Percentiles rank a stretch among this genome's conserved stretches.
These are phyloP conservation scores for Aspergillus fumigatus DNA, from an alignment of 2,329 filamentous ascomycete species.

Conservation along the genomic window DNA sequence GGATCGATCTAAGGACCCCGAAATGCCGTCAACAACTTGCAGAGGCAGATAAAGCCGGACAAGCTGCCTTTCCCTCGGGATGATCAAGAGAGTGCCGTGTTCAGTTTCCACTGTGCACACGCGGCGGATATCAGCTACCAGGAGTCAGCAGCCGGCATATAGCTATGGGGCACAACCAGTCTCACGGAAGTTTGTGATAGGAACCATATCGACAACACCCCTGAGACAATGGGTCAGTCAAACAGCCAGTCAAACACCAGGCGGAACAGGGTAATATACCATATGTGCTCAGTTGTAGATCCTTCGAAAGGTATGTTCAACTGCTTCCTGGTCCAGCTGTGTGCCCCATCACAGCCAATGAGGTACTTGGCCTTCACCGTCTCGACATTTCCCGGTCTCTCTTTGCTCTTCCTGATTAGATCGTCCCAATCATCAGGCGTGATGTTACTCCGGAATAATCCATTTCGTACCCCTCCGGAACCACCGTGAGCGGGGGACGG, in stretches of 20 bases:
- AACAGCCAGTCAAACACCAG: not conserved
- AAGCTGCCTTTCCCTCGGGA: slow-evolving; percentile 53
- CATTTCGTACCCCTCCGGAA: slow-evolving; percentile 40
- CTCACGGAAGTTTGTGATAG: slow-evolving; percentile 50
- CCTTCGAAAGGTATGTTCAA: slow-evolving; percentile 54
- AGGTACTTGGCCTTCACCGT: slow-evolving; percentile 55
- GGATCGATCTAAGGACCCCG: slow-evolving; percentile 3
- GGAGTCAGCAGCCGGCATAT: slow-evolving; percentile 4
- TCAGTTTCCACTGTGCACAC: slow-evolving; percentile 50
- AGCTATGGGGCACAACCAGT: not conserved
- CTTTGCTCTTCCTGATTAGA: slow-evolving; percentile 32
- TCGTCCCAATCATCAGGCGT: slow-evolving; percentile 55
- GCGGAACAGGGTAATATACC: slow-evolving; percentile 11
- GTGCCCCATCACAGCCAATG: slow-evolving; percentile 62
- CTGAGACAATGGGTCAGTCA: not conserved
- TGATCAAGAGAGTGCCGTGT: slow-evolving; percentile 58
- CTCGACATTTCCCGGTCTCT: slow-evolving; percentile 26
- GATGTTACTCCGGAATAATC: slow-evolving; percentile 59
- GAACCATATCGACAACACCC: slow-evolving; percentile 47
- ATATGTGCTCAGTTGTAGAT: slow-evolving; percentile 42
- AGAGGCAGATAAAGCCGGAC: slow-evolving; percentile 9
- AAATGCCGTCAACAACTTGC: not conserved
- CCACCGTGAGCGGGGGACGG: slow-evolving; percentile 22
- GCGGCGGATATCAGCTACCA: slow-evolving; percentile 50
- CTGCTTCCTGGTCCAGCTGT: slow-evolving; percentile 57